Percentiles rank a stretch among this genome's conserved stretches.
Conservation (phyloP, 306 rosid species). For the Abrus pulchellus region DNA sequence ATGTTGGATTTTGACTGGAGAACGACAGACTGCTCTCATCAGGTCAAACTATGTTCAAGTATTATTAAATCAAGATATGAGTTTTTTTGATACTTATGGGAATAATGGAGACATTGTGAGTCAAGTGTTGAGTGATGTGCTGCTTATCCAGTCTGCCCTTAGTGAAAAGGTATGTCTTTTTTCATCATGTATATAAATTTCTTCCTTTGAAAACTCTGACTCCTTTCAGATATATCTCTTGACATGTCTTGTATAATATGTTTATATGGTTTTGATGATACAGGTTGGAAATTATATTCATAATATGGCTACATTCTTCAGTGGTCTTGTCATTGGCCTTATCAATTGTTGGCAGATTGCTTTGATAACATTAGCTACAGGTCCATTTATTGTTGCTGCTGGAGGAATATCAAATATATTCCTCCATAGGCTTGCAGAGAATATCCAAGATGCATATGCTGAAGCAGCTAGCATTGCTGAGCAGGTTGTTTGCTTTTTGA, state of each 20-base stretch:
- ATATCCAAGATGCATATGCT: constrained; percentile 99
- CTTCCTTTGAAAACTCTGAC: constrained; percentile 8
- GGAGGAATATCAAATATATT: constrained; percentile 98
- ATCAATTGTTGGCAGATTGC: constrained; percentile 98
- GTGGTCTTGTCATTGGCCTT: constrained; percentile 92
- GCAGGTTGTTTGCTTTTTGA: constrained; percentile 69
- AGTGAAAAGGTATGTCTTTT: constrained; percentile 86
- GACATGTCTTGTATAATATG: constrained; percentile 44
- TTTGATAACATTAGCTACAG: constrained; percentile 87
- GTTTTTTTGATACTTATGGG: constrained; percentile 97
- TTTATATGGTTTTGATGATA: constrained; percentile 48
- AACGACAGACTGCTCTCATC: constrained; percentile 97
- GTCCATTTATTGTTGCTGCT: constrained; percentile 98
- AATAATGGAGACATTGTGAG: constrained; percentile 99
- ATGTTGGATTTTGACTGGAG: constrained; percentile 99
- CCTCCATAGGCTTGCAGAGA: constrained; percentile 98
- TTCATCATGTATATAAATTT: constrained; percentile 11
- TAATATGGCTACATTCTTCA: constrained; percentile 97
- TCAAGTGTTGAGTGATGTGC: constrained; percentile 98
- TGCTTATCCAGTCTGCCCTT: constrained; percentile 96
- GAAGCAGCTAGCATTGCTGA: constrained; percentile 99
- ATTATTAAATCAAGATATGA: constrained; percentile 95
- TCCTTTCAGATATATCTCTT: constrained; percentile 30
- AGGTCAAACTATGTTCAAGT: constrained; percentile 94
- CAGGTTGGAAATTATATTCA: constrained; percentile 98